Conservation (phyloP, 169 alveolate genomes). For the Plasmodium ovale region DNA sequence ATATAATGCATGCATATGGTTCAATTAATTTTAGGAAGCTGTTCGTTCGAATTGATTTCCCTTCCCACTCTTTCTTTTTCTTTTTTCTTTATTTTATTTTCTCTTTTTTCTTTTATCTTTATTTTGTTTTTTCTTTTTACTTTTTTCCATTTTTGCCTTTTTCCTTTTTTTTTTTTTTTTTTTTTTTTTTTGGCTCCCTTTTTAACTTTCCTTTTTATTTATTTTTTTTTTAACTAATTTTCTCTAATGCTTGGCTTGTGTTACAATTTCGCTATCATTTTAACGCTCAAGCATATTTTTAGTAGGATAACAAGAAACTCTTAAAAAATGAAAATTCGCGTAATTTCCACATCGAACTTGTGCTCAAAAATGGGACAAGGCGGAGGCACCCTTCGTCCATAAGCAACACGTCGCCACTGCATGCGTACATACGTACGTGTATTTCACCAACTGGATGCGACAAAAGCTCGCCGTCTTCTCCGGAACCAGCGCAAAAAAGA, state of each 20-base stretch:
- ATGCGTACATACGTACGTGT: neutral
- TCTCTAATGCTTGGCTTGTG: conserved; percentile 6
- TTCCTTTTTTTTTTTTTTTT: conserved; percentile 6
- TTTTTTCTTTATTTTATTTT: neutral
- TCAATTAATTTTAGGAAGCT: too few species aligned
- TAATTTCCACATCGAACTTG: too few species aligned
- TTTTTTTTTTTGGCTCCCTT: neutral
- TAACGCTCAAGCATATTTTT: neutral
- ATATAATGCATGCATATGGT: too few species aligned
- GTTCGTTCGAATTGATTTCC: neutral
- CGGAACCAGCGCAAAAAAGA: too few species aligned
- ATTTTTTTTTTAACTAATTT: neutral
- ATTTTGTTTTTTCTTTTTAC: neutral
- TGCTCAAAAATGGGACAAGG: too few species aligned
- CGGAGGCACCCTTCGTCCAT: too few species aligned
- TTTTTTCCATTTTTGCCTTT: neutral
- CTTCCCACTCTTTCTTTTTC: neutral
- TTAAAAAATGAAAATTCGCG: neutral
- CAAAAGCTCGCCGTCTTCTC: too few species aligned
- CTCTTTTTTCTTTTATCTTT: neutral
- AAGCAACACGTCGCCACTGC: too few species aligned
- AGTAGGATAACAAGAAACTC: conserved; percentile 7
- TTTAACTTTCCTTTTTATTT: neutral
- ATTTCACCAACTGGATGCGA: neutral
- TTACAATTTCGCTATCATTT: neutral